Conservation (phyloP, 352 stramenopile genomes). For the Phytophthora citricola region DNA sequence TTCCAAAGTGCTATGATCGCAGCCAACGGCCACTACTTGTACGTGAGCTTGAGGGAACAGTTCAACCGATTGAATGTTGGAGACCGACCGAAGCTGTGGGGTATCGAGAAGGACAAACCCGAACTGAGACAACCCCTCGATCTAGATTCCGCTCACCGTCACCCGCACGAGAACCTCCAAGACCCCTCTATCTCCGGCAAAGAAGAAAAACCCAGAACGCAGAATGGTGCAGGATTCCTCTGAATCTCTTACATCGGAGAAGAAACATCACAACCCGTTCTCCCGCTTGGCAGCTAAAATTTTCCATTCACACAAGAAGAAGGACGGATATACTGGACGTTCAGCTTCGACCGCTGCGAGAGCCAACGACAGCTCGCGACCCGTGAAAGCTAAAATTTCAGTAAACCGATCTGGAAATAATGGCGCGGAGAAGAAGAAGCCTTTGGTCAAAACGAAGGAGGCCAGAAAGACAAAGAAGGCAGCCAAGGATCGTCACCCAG, state of each 20-base stretch:
- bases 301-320: slow-evolving; percentile 32
- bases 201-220: slow-evolving; percentile 29
- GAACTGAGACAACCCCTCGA: slow-evolving; percentile 22
- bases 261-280: slow-evolving; percentile 33
- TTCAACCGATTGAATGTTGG: slow-evolving; percentile 39
- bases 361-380: not conserved
- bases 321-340: slow-evolving; percentile 8
- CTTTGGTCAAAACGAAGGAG: slow-evolving; percentile 6
- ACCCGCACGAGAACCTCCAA: slow-evolving; percentile 3
- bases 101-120: slow-evolving; percentile 37
- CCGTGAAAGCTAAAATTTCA: slow-evolving; percentile 1
- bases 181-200: slow-evolving; percentile 28
- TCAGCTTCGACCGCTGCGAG: slow-evolving; percentile 5
- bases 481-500: not conserved
- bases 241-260: slow-evolving; percentile 1
- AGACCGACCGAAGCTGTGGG: slow-evolving; percentile 38
- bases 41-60: slow-evolving; percentile 41
- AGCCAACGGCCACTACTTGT: slow-evolving; percentile 47
- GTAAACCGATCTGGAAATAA: slow-evolving; percentile 10
- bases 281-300: slow-evolving; percentile 43
- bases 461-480: slow-evolving; percentile 10
- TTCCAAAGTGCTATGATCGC: slow-evolving; percentile 53
- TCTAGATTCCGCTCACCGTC: slow-evolving; percentile 31
- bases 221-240: slow-evolving; percentile 15
- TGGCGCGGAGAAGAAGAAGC: slow-evolving; percentile 11